phyloP scores from a whole-genome alignment of 2,329 filamentous ascomycete genomes.

The Calonectria henricotiae region DNA sequence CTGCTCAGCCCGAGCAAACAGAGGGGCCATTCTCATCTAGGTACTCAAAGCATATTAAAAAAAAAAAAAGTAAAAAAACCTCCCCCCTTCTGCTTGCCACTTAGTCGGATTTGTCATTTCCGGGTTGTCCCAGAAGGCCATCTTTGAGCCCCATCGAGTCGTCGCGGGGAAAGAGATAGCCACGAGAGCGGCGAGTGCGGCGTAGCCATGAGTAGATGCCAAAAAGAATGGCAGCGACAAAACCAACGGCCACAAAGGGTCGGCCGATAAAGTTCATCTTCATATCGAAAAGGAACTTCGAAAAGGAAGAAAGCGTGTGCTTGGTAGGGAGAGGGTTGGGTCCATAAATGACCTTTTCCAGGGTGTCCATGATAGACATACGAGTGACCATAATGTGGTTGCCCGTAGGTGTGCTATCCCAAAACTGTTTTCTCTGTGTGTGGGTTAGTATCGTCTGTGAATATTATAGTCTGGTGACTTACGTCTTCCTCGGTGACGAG shows the following conservation, averaged over 20 bases:
- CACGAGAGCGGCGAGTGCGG: constrained; percentile 69
- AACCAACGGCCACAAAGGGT: constrained; percentile 72
- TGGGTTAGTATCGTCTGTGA: constrained; percentile 55
- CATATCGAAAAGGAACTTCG: constrained; percentile 81
- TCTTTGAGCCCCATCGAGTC: constrained; percentile 75
- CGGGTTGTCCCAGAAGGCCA: constrained; percentile 71
- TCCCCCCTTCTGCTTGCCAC: neutral
- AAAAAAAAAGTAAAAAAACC: too few relatives aligned
- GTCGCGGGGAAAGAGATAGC: constrained; percentile 76
- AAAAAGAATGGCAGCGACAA: constrained; percentile 72
- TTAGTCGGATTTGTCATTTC: constrained; percentile 59
- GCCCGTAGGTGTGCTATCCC: constrained; percentile 92
- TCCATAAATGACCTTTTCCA: constrained; percentile 79
- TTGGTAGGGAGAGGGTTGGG: constrained; percentile 83
- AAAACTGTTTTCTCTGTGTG: constrained; percentile 88
- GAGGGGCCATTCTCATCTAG: neutral
- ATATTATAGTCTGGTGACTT: constrained; percentile 64
- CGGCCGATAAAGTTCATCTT: constrained; percentile 73
- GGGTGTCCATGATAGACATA: constrained; percentile 91
- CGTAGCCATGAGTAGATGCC: constrained; percentile 70
- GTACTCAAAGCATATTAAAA: too few relatives aligned
- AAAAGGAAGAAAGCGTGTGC: constrained; percentile 81
- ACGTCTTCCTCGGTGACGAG: constrained; percentile 98
- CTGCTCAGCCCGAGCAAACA: neutral
- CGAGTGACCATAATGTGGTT: constrained; percentile 92